These are phyloP conservation scores for Kwoniella newhampshirensis DNA, from an alignment of 768 basidiomycete genomes.

Conservation along the genomic window DNA sequence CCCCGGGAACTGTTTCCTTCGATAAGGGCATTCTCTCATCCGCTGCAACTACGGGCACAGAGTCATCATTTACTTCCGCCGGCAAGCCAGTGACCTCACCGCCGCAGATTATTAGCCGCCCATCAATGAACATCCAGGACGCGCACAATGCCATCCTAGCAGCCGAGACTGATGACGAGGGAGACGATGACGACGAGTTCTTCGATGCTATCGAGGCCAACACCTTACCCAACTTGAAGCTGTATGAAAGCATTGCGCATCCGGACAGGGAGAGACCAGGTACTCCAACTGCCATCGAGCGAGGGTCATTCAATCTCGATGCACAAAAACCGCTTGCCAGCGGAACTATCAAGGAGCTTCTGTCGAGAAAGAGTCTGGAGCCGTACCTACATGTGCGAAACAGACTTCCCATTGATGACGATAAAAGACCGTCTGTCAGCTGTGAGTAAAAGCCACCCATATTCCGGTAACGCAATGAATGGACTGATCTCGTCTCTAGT, in stretches of 20 bases:
- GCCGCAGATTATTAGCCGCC: constrained; percentile 7
- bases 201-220: constrained; percentile 93
- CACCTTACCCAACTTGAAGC: constrained; percentile 70
- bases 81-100: constrained; percentile 2
- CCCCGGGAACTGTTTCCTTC: not conserved
- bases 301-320: constrained; percentile 4
- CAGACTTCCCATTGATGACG: constrained; percentile 64
- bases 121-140: constrained; percentile 42
- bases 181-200: constrained; percentile 76
- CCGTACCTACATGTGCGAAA: constrained; percentile 69
- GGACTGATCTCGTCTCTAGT: constrained; percentile 54
- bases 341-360: constrained; percentile 50
- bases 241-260: constrained; percentile 65
- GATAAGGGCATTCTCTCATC: constrained; percentile 7
- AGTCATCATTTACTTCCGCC: not conserved
- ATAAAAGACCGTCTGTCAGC: constrained; percentile 75
- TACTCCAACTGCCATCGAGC: constrained; percentile 25
- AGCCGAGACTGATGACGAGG: constrained; percentile 47
- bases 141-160: constrained; percentile 49
- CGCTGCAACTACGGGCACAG: not conserved
- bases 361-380: constrained; percentile 56
- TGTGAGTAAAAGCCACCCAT: constrained; percentile 24
- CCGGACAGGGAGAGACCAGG: constrained; percentile 51
- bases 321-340: constrained; percentile 4
- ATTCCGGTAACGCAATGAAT: not conserved